These are phyloP conservation scores for Spatholobus suberectus DNA, from an alignment of 306 rosid genomes.

Conservation along the genomic window DNA sequence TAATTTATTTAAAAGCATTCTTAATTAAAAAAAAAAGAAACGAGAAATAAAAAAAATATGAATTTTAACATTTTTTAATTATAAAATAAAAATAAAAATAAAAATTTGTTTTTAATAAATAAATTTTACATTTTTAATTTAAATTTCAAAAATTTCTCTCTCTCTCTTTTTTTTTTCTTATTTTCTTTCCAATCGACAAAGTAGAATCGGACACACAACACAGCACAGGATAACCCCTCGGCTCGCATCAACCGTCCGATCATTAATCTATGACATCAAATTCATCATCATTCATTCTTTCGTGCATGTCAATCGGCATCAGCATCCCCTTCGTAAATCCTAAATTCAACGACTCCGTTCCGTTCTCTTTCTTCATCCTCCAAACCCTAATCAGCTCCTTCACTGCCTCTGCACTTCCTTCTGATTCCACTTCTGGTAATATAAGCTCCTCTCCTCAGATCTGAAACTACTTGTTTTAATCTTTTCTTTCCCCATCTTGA, in stretches of 20 bases:
- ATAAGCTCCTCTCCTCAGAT: constrained; percentile 40
- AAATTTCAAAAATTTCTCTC: too few relatives aligned
- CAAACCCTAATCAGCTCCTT: constrained; percentile 61
- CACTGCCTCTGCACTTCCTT: constrained; percentile 17
- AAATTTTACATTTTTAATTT: too few relatives aligned
- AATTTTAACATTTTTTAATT: too few relatives aligned
- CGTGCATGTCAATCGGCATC: constrained; percentile 13
- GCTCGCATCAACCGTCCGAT: constrained; percentile 37
- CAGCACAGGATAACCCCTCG: not conserved
- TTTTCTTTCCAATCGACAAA: too few relatives aligned
- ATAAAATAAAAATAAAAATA: too few relatives aligned
- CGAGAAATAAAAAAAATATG: too few relatives aligned
- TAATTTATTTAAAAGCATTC: too few relatives aligned
- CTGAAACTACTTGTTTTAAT: constrained; percentile 19
- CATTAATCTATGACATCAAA: not conserved
- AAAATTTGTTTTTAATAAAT: too few relatives aligned
- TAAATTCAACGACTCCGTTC: constrained; percentile 39
- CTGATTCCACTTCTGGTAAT: constrained; percentile 48
- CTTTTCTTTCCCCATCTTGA: not conserved
- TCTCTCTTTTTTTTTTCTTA: too few relatives aligned
- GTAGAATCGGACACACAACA: not conserved
- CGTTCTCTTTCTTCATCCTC: constrained; percentile 23
- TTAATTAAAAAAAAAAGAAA: too few relatives aligned
- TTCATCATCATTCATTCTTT: not conserved
- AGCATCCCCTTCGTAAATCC: constrained; percentile 18